Evolutionary conservation across 2,329 filamentous ascomycete species (phyloP), one percentile per base, ranked within the genome.

Genomic region (Graphilbum fragrans): DNA sequence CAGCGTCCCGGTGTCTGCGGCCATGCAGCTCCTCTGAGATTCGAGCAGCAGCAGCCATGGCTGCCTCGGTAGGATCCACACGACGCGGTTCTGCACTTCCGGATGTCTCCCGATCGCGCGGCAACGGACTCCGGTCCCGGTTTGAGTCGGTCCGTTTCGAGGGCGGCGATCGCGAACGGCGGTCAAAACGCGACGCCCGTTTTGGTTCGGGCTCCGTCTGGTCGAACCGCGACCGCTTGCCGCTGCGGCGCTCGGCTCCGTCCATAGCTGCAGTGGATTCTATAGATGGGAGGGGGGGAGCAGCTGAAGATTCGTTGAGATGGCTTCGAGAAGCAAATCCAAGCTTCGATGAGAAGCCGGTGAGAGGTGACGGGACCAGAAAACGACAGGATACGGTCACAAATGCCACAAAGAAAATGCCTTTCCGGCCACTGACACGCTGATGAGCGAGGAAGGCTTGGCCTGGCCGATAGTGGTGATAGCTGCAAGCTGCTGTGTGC

Each of bases 171-270:
- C 86, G 82, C 44, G 92, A 96, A 53, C 92, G 82, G 53, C 88
- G 79, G 63, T 95, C 90, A 62, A 94, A 95, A 58, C 88, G 77
- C 38, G 87, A 93, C 35, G 73, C 57, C 52, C 79, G 72, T 55
- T 80, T 81, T 43, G 82, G 77, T 55, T 92, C 86, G 6, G 84
- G 79, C 58, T 90, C 86, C 37, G 80, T 92, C 61, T 93, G 86
- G 58, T 96, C 90, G 63, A 96, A 95, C 60, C 90, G 86, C 56
- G 87, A 94, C 47, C 87, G 82, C 69, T 94, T 94, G 46, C 70
- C 67, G 46, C 68, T 69, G 47, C 78, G 77, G 57, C 80, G 75
- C 52, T 88, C 83, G 48, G 81, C 72, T 54, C 92, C 86, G 50
- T 83, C 77, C 86, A 94, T 87, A 37, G 44, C 23, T 6, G 12